A percentile compares a stretch with the other conserved stretches of the same genome.
These are phyloP conservation scores for Plasmopara viticola DNA, from an alignment of 352 stramenopile species.

Conservation along the genomic window DNA sequence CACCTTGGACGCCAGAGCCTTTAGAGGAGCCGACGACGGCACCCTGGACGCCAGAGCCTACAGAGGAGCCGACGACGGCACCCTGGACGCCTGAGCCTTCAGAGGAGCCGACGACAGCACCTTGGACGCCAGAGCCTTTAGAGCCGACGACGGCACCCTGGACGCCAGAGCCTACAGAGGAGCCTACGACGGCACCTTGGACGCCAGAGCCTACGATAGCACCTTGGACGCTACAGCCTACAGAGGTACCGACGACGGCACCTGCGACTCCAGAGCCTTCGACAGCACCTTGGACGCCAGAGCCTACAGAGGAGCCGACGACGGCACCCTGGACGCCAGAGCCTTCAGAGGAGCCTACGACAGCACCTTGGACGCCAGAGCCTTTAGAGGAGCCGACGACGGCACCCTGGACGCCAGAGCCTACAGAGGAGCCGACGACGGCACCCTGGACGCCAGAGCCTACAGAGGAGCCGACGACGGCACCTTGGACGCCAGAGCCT, in stretches of 20 bases:
- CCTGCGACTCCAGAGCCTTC: neutral
- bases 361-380: neutral
- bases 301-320: no score
- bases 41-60: no score
- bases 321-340: no score
- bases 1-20: neutral
- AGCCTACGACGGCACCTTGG: neutral
- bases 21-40: neutral
- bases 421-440: neutral
- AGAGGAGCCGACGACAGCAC: no score
- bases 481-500: neutral
- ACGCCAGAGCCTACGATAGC: neutral
- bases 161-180: neutral
- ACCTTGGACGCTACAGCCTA: neutral
- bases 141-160: neutral
- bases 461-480: neutral
- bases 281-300: neutral
- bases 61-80: neutral
- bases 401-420: neutral
- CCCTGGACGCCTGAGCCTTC: neutral
- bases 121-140: no score
- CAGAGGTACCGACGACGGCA: neutral
- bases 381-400: neutral
- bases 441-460: slow-evolving; percentile 1
- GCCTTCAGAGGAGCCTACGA: no score